phyloP scores from a whole-genome alignment of 2,329 filamentous ascomycete genomes.

The Endothia cerciana region DNA sequence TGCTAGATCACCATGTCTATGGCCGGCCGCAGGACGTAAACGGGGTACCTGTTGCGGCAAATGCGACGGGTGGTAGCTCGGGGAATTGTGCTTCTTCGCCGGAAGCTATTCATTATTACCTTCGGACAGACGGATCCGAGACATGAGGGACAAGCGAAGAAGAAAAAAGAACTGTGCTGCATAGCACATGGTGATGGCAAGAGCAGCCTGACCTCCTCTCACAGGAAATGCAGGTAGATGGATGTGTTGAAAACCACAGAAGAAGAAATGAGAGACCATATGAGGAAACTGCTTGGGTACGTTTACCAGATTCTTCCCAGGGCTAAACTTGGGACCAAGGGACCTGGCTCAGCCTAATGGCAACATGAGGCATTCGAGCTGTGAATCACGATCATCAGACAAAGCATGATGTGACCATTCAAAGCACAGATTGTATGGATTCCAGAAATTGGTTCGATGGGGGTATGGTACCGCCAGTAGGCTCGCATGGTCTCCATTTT shows the following conservation, averaged over 20 bases:
- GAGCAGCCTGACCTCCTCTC: neutral
- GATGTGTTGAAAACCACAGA: neutral
- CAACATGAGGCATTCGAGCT: neutral
- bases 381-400: neutral
- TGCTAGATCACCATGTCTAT: constrained; percentile 56
- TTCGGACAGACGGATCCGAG: constrained; percentile 50
- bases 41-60: constrained; percentile 47
- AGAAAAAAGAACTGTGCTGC: no score
- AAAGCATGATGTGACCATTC: neutral
- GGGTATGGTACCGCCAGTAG: neutral
- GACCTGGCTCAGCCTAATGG: neutral
- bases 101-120: constrained; percentile 58
- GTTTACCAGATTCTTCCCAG: neutral
- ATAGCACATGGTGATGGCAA: no score
- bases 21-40: constrained; percentile 59
- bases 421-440: neutral
- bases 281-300: neutral
- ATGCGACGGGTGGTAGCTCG: constrained; percentile 51
- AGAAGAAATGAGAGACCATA: neutral
- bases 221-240: neutral
- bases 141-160: neutral
- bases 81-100: constrained; percentile 59
- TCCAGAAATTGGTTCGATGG: neutral
- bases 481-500: neutral
- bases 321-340: neutral